A percentile compares a stretch with the other conserved stretches of the same genome.
phyloP scores from a whole-genome alignment of 768 basidiomycete genomes.

The Naganishia kalamii region DNA sequence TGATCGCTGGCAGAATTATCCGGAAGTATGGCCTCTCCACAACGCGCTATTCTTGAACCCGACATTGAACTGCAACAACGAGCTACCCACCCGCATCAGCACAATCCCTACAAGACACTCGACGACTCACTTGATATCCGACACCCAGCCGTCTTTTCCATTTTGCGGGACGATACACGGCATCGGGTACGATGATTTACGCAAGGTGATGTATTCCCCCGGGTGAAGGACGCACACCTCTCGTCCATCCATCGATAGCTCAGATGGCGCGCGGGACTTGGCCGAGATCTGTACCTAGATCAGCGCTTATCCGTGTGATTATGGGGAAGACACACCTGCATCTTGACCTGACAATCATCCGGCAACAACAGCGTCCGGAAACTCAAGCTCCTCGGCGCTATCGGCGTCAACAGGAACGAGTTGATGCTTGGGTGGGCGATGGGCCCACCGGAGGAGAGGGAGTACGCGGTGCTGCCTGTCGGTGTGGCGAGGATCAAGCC shows the following conservation, averaged over 20 bases:
- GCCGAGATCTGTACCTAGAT: conserved; percentile 63
- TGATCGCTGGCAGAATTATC: too few relatives aligned
- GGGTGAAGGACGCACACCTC: conserved; percentile 73
- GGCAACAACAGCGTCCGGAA: conserved; percentile 90
- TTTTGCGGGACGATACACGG: conserved; percentile 65
- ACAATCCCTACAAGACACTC: not conserved
- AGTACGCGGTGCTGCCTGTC: conserved; percentile 94
- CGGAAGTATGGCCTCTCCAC: conserved; percentile 29
- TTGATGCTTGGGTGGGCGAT: conserved; percentile 90
- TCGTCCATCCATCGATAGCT: conserved; percentile 89
- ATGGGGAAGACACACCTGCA: conserved; percentile 40
- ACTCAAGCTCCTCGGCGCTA: conserved; percentile 84
- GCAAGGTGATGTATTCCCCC: conserved; percentile 76
- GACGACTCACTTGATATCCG: conserved; percentile 63
- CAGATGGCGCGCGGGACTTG: conserved; percentile 74
- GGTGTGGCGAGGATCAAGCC: conserved; percentile 91
- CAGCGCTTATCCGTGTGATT: not conserved
- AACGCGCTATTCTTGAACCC: conserved; percentile 58
- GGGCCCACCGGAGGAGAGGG: conserved; percentile 87
- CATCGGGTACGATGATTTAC: conserved; percentile 79
- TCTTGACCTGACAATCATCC: conserved; percentile 43
- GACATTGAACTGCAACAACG: conserved; percentile 86
- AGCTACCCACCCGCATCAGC: conserved; percentile 49
- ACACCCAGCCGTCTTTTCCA: conserved; percentile 89
- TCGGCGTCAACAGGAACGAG: conserved; percentile 87